Evolutionary conservation across 164 flowering plant genomes (phyloP).

Genomic region (Tetrastigma voinierianum): DNA sequence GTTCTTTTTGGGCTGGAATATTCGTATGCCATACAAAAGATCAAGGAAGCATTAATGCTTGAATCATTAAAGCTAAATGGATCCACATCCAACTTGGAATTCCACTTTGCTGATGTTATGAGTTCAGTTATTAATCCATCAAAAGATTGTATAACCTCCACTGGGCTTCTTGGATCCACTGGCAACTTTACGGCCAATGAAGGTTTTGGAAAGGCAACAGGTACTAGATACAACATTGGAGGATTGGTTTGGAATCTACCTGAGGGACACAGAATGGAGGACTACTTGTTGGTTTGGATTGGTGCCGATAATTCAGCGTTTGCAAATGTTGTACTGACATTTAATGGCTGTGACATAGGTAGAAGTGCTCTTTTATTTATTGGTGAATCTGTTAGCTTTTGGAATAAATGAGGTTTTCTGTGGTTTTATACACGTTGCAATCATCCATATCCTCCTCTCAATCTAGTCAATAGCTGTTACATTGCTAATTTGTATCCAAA

Average conservation of each 20-base stretch:
- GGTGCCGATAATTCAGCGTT: slow-evolving; percentile 83
- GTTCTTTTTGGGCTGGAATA: slow-evolving; percentile 88
- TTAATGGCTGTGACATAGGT: slow-evolving; percentile 83
- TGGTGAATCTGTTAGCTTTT: too few relatives aligned
- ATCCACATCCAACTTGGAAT: slow-evolving; percentile 16
- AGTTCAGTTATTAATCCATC: slow-evolving; percentile 50
- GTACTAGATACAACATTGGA: slow-evolving; percentile 53
- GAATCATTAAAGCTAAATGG: slow-evolving; percentile 23
- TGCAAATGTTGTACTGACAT: slow-evolving; percentile 75
- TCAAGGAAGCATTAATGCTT: slow-evolving; percentile 38
- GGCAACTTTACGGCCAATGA: slow-evolving; percentile 23
- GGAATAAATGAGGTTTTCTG: too few relatives aligned
- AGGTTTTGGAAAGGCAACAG: slow-evolving; percentile 11
- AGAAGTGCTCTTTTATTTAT: slow-evolving; percentile 4
- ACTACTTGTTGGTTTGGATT: slow-evolving; percentile 76
- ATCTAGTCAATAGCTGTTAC: neutral
- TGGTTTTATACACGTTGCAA: too few relatives aligned
- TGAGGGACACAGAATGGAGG: slow-evolving; percentile 58
- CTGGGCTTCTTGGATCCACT: slow-evolving; percentile 17
- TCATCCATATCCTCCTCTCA: neutral
- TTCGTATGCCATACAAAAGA: slow-evolving; percentile 54
- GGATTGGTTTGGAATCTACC: slow-evolving; percentile 80
- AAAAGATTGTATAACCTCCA: slow-evolving; percentile 14
- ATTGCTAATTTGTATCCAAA: neutral
- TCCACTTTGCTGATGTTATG: slow-evolving; percentile 55